These are phyloP conservation scores for Aspergillus japonicus DNA, from an alignment of 2,329 filamentous ascomycete species.

Conservation along the genomic window DNA sequence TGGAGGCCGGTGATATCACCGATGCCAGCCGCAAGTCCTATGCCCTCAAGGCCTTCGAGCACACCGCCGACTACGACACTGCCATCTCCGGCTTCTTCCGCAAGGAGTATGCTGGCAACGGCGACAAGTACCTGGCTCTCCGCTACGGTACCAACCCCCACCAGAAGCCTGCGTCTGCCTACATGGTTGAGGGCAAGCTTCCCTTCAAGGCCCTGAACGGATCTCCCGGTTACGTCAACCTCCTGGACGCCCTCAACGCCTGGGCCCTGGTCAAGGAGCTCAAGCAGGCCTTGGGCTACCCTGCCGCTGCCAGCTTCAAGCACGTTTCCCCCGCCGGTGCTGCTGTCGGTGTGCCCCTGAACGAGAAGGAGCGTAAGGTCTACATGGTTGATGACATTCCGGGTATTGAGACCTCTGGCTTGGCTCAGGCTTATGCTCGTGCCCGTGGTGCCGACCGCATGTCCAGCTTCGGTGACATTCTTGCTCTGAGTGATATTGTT, in stretches of 20 bases:
- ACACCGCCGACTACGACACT: constrained; percentile 93
- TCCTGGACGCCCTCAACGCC: constrained; percentile 92
- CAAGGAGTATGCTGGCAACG: constrained; percentile 88
- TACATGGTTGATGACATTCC: constrained; percentile 98
- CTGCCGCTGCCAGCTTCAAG: constrained; percentile 97
- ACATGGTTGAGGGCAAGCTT: constrained; percentile 67
- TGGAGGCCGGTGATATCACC: constrained; percentile 80
- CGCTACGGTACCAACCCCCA: constrained; percentile 97
- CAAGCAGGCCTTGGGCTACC: constrained; percentile 79
- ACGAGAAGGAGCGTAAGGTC: constrained; percentile 85
- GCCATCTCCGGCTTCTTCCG: constrained; percentile 97
- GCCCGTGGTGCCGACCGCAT: constrained; percentile 95
- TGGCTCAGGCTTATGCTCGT: constrained; percentile 93
- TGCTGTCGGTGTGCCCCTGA: constrained; percentile 86
- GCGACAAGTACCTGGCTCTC: constrained; percentile 77
- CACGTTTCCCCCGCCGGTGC: constrained; percentile 96
- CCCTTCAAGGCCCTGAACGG: constrained; percentile 95
- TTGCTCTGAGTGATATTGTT: constrained; percentile 86
- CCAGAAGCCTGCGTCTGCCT: constrained; percentile 93
- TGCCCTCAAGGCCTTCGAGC: constrained; percentile 96
- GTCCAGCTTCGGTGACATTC: constrained; percentile 97
- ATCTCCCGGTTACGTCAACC: constrained; percentile 93
- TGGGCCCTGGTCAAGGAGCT: constrained; percentile 98
- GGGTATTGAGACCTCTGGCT: constrained; percentile 77
- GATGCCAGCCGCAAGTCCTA: constrained; percentile 83